phyloP scores from a whole-genome alignment of 257 asterid species.

The Solanum pinnatisectum region DNA sequence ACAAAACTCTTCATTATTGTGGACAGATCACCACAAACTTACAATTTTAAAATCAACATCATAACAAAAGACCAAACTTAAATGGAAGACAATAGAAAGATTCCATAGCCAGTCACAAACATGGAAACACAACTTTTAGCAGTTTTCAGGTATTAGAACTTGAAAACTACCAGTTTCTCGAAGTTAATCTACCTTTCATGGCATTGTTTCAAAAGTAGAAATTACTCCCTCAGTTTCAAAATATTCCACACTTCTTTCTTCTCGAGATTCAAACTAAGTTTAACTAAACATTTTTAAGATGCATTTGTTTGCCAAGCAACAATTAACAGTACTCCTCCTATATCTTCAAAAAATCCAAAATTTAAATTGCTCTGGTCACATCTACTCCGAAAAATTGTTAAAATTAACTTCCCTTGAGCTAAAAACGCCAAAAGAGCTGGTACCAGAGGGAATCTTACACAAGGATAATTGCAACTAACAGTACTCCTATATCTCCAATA shows the following conservation, averaged over 20 bases:
- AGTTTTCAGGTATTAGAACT: background rate
- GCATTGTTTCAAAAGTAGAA: background rate
- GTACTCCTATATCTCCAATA: background rate
- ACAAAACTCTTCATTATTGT: background rate
- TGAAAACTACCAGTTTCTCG: background rate
- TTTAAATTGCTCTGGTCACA: background rate
- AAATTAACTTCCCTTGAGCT: background rate
- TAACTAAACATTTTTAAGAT: background rate
- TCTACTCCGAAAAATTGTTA: background rate
- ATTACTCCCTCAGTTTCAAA: background rate
- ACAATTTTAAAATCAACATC: background rate
- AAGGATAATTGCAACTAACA: background rate
- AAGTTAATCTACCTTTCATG: background rate
- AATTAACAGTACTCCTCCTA: background rate
- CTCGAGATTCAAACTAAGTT: background rate
- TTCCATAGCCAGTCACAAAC: background rate
- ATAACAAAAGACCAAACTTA: background rate
- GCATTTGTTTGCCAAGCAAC: background rate
- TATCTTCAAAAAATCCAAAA: background rate
- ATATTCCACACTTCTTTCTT: background rate
- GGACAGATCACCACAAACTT: background rate
- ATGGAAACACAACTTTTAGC: background rate
- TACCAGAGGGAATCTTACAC: background rate
- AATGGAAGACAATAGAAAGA: background rate
- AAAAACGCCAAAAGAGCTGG: background rate